Evolutionary conservation across 2,329 filamentous ascomycete genomes (phyloP), one percentile per base, ranked within the genome.

Genomic region (Fusarium anguioides): DNA sequence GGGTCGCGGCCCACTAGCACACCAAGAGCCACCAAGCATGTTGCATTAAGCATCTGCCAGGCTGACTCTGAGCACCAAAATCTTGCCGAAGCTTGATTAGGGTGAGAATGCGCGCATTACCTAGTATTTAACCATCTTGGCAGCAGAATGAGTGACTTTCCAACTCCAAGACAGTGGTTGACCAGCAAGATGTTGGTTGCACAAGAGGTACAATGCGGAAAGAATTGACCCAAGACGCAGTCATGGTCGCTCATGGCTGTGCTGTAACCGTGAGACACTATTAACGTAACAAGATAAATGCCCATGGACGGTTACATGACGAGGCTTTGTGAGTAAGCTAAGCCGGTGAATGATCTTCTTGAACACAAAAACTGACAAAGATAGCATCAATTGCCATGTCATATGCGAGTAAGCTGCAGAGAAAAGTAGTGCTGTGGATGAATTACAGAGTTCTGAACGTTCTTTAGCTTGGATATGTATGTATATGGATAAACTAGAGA

Each of bases 81-180:
- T 23, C 53, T 51, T 20, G 10, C 42, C 39, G 20, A 48, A 59
- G 31, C 45, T 49, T 56, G 41, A 24, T 40, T 14, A 26, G 18
- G 11, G 15, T 47, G 52, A 24, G 27, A 31, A 41, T 62, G 40
- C 35, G 31, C 36, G 50, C 46, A 45, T 55, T 64, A 27, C 18
- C 20, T 20, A 21, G 37, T 39, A 17, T 18, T 54, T 35, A 37
- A 37, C 40, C 54, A 45, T 41, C 41, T 49, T 63, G 63, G 63
- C 47, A 48, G 21, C 35, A 46, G 35, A 35, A 52, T 62, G 46
- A 54, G 46, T 58, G 65, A 65, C 64, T 65, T 60, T 55, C 37
- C 29, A 53, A 27, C 29, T 33, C 39, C 23, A 39, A 35, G 21
- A 18, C 41, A 55, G 41, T 47, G 59, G 57, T n/a, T 20, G 35